Base-by-base conservation (phyloP, 2,329 filamentous ascomycete genomes). In the Botryotinia globosa region DNA sequence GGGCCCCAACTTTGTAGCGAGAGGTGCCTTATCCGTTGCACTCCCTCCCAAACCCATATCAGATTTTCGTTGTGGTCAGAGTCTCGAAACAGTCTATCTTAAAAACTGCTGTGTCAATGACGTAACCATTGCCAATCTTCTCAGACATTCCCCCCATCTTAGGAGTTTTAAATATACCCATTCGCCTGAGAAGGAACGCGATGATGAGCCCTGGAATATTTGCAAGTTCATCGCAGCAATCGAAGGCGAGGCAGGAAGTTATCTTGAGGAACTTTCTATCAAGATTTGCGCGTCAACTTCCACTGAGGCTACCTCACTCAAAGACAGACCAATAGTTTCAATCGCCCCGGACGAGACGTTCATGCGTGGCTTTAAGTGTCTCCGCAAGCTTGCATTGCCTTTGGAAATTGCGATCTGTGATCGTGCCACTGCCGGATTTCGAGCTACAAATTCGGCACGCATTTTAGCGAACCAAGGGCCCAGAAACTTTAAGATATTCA, bases 181-280 rank as follows among this genome's bases (percentile, higher is more conserved):
- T 54, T 25, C 1, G 14, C 12, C n/a, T 54, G 32, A 25, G 3
- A 22, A 25, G 6, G 25, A 51, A n/a, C 2, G 16, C 16, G 10
- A 34, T 10, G 4, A 22, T 8, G 22, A 42, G 20, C 10, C 3
- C 25, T 71, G 58, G 44, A 32, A 63, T 18, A 56, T 71, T 29
- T 63, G 25, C 14, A 51, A 71, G 3, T 71, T 71, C 18, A 48
- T 71, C 20, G 51, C 22, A 45, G 58, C 44, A 29, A 63, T 71
- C 48, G 56, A 54, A 20, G 25, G 54, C n/a, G 54, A 69, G 29
- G 29, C 22, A 12, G 51, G 54, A 39, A 61, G 10, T 45, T 44
- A 69, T 32, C 67, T 69, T 7, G 37, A 69, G 20, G 37, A 61
- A 37, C 54, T 69, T 48, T 69, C 54, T 48, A 14, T 69, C 54